phyloP scores from a whole-genome alignment of 2,329 filamentous ascomycete genomes.

The Aspergillus tubingensis region DNA sequence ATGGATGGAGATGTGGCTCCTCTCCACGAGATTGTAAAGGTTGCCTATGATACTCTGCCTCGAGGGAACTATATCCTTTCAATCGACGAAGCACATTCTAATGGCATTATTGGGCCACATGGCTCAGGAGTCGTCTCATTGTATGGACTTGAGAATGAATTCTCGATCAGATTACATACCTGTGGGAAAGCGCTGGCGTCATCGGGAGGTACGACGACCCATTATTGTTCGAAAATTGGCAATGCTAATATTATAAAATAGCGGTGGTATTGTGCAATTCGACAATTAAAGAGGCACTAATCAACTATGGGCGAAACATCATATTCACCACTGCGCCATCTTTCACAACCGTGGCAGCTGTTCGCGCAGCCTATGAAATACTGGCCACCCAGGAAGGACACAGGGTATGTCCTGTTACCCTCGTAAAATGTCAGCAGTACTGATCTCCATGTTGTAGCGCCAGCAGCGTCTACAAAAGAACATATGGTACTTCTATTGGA shows the following conservation, averaged over 20 bases:
- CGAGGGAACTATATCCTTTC: slow-evolving; percentile 26
- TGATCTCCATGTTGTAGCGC: slow-evolving; percentile 4
- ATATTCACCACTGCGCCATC: slow-evolving; percentile 16
- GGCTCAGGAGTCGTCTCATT: slow-evolving; percentile 21
- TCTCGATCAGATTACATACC: slow-evolving; percentile 30
- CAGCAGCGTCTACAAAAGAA: slow-evolving; percentile 13
- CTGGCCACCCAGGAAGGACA: slow-evolving; percentile 13
- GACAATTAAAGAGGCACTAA: slow-evolving; percentile 12
- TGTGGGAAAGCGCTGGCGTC: slow-evolving; percentile 31
- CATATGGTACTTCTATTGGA: slow-evolving; percentile 11
- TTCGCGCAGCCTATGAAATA: slow-evolving; percentile 15
- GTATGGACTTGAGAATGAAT: slow-evolving; percentile 32
- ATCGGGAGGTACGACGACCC: slow-evolving; percentile 26
- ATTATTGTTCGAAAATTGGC: background rate
- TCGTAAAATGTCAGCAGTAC: background rate
- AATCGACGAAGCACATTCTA: slow-evolving; percentile 24
- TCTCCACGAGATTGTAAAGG: slow-evolving; percentile 15
- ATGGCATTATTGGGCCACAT: slow-evolving; percentile 17
- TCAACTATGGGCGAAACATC: slow-evolving; percentile 17
- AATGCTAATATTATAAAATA: background rate
- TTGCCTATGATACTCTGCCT: slow-evolving; percentile 19
- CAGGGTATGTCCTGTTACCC: slow-evolving; percentile 4
- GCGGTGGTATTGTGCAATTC: slow-evolving; percentile 13
- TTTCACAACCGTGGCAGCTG: slow-evolving; percentile 13
- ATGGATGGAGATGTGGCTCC: slow-evolving; percentile 51